Evolutionary conservation across 2,329 filamentous ascomycete species (phyloP), one percentile per base, ranked within the genome.

Genomic region (Aphanoascus verrucosus): DNA sequence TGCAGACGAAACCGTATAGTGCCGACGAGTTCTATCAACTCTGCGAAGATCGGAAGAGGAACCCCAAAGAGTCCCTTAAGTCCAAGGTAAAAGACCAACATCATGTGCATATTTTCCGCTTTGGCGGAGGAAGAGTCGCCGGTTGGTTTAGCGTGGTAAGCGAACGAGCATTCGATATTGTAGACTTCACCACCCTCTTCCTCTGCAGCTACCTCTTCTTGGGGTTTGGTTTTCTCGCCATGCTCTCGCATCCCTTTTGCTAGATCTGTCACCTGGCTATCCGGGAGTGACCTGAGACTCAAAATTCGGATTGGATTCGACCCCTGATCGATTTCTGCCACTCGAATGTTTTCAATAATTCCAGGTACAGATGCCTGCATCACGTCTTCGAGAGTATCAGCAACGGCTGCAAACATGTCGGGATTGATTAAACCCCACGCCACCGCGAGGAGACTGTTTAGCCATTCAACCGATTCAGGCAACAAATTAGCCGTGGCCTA

Each of bases 61-160:
- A 95, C 83, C 28, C 90, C 90, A 60, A 96, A 93, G 4, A 96
- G 75, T 0, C 90, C 90, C 64, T 86, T 88, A 64, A 94, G 74
- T 54, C 93, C 93, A 1, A 97, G 78, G 59, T 96, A 97, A 67
- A 98, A 97, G 7, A 96, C 81, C 12, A 97, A 72, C 63, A 94
- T 86, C 88, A 96, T 95, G 63, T 94, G 90, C 88, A 96, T 95
- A 66, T 96, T 97, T 60, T 85, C 81, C 5, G 89, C 88, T 69
- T 90, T 93, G 44, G 86, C 85, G 1, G 86, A 85, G 12, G 88
- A 78, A 46, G 83, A 80, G 55, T 76, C 75, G 4, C 80, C 77
- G 1, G 80, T 84, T 11, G 89, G 89, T 65, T 84, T 82, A 8
- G 91, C 88, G 64, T 96, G 89, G 66, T 96, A 96, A 1, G 90